These are phyloP conservation scores for Simplicillium aogashimaense DNA, from an alignment of 2,329 filamentous ascomycete genomes.

Conservation along the genomic window DNA sequence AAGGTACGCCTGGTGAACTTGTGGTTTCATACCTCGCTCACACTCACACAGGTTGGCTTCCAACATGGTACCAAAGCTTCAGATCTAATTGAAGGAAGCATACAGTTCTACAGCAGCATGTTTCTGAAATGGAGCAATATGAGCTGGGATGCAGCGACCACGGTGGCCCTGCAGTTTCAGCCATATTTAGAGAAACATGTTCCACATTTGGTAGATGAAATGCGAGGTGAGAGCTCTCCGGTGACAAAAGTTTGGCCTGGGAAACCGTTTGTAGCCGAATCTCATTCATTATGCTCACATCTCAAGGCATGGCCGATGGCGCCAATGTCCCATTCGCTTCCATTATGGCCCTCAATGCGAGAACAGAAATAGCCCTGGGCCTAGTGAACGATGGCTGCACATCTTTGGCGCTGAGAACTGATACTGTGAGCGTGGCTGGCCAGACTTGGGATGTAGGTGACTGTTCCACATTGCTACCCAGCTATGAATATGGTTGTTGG, in stretches of 20 bases:
- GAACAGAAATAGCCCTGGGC: slow-evolving; percentile 3
- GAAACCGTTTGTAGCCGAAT: too few relatives aligned
- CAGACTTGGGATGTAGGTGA: slow-evolving; percentile 5
- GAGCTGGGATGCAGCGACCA: neutral
- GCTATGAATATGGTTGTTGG: neutral
- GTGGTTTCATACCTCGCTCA: too few relatives aligned
- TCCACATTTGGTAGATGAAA: slow-evolving; percentile 2
- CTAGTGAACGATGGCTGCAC: slow-evolving; percentile 4
- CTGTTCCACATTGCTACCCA: too few relatives aligned
- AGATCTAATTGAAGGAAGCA: neutral
- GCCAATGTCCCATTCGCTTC: neutral
- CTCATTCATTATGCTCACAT: too few relatives aligned
- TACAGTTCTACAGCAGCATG: neutral
- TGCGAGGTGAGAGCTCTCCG: neutral
- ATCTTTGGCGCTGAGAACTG: slow-evolving; percentile 1
- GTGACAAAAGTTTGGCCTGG: neutral
- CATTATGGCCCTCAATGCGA: slow-evolving; percentile 1
- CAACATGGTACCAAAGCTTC: neutral
- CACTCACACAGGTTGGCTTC: neutral
- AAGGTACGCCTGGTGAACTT: too few relatives aligned
- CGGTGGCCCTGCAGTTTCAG: neutral
- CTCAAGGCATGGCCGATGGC: neutral
- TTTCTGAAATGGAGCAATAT: slow-evolving; percentile 1
- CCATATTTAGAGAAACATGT: slow-evolving; percentile 1
- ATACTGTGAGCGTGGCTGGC: neutral